Base-by-base conservation (phyloP, 257 asterid species). In the Solanum chmielewskii region DNA sequence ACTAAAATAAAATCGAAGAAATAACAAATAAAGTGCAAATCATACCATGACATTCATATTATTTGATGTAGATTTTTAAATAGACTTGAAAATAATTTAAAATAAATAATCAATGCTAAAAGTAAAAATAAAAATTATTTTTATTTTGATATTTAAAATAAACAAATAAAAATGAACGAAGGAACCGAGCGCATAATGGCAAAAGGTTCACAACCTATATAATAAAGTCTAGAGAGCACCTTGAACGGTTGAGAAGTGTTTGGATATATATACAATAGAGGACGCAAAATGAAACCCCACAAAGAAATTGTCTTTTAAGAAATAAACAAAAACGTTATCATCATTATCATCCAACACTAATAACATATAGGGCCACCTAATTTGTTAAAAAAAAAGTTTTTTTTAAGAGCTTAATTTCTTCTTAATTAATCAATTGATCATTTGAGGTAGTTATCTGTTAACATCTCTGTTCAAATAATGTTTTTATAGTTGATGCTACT, bases 211-310 rank as follows among this genome's bases (percentile, higher is more conserved):
- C 31, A 39, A 75, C 82, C 39, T 23, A 39, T 3, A 29, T 45
- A 89, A 31, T 20, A n/a, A 44, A 60, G 23, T n/a, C 70, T n/a
- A 62, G 4, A 52, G 84, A 88, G 93, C 95, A 89, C 86, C 90
- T 87, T 92, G 91, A 89, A 92, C 92, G 96, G 95, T 85, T 87
- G 88, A 91, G 90, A 88, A 80, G 84, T 47, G 68, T 47, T 80
- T 80, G 84, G 42, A 80, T 80, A 47, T 31, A 70, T 33, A 88
- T 59, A 85, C 47, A 69, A 49, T 74, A 73, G 89, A 88, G 49
- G 89, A 91, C 87, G 42, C 73, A 89, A 27, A 83, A 90, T 91
- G 87, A 89, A 85, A 52, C 93, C 91, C 77, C 84, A 85, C 86
- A 86, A 86, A 45, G 14, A 44, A 44, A 11, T 88, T 90, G 94